Base-by-base conservation (phyloP, 768 basidiomycete genomes). In the Hortiboletus flavorubellus region DNA sequence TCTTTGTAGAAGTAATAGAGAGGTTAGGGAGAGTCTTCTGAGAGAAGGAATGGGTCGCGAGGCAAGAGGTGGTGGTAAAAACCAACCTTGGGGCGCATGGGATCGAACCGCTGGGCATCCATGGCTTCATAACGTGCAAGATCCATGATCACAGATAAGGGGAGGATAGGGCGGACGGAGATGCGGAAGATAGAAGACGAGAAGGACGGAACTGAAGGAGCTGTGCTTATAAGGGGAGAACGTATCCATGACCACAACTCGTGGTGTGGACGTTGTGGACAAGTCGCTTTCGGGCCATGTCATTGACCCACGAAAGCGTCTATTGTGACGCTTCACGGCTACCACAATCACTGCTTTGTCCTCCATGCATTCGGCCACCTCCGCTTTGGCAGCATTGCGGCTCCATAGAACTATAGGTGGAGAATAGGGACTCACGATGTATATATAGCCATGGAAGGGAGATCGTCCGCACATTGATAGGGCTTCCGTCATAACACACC, bases 101-200 rank as follows among this genome's bases (percentile, higher is more conserved):
- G 69, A 59, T 71, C 69, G 31, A 69, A 71, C 59, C 69, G 60
- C 26, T 72, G 69, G 26, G 64, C 61, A 47, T 72, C 67, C 69
- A 71, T 71, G 62, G 63, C 51, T 41, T 59, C 48, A 51, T 53
- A 56, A 12, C 69, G 66, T 71, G 67, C 37, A 40, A 56, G 57
- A 53, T 59, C 54, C 60, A 67, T 69, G 26, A 62, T 65, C 37
- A 57, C 7, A 48, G 69, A 69, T 69, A 64, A 67, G 56, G 41
- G 41, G 67, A 62, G 61, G 64, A 66, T 68, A 68, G 54, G 30
- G 55, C 60, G 64, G 67, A 62, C 16, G 10, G 48, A 40, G 54
- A 66, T 53, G 49, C 18, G 49, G 47, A 39, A 59, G 62, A 66
- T 64, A 59, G 67, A 67, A 66, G 66, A 58, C 52, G 58, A 55